A percentile compares a stretch with the other conserved stretches of the same genome.
Evolutionary conservation across 371 early-diverging fungal species (phyloP).

Genomic region (Lichtheimia corymbifera): DNA sequence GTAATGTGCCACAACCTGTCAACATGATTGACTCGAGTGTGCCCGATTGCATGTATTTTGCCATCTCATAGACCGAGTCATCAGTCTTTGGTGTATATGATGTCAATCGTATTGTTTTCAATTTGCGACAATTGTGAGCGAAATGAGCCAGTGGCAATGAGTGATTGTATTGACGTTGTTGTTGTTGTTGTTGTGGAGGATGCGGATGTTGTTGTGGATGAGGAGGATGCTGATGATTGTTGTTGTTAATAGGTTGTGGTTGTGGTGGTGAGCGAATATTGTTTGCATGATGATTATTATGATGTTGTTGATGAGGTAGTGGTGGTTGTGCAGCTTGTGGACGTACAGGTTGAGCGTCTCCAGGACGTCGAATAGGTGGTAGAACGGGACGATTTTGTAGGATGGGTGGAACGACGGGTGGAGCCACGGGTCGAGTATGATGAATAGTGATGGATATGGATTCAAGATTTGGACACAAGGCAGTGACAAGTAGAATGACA

Average conservation of each 20-base stretch:
- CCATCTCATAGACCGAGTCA: conserved; percentile 52
- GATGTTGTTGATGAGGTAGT: conserved; percentile 3
- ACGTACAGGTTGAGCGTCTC: conserved; percentile 10
- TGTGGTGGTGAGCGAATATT: conserved; percentile 7
- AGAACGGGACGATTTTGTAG: conserved; percentile 21
- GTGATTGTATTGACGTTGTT: conserved; percentile 18
- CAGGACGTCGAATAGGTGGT: conserved; percentile 23
- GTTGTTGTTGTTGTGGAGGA: conserved; percentile 12
- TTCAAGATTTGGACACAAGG: conserved; percentile 40
- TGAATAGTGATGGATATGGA: conserved; percentile 40
- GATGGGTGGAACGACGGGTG: conserved; percentile 13
- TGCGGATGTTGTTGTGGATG: conserved; percentile 12
- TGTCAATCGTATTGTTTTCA: conserved; percentile 36
- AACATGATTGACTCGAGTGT: conserved; percentile 33
- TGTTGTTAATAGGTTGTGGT: conserved; percentile 13
- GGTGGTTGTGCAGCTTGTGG: conserved; percentile 15
- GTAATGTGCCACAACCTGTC: conserved; percentile 38
- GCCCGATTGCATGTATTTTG: conserved; percentile 40
- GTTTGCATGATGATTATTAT: not conserved
- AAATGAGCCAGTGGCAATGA: conserved; percentile 45
- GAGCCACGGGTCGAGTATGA: conserved; percentile 40
- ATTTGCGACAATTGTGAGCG: conserved; percentile 41
- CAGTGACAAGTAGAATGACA: conserved; percentile 36
- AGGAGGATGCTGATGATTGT: conserved; percentile 11
- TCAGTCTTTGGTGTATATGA: conserved; percentile 49